These are phyloP conservation scores for Ophiostoma triangulosporum DNA, from an alignment of 2,329 filamentous ascomycete species.

Conservation along the genomic window DNA sequence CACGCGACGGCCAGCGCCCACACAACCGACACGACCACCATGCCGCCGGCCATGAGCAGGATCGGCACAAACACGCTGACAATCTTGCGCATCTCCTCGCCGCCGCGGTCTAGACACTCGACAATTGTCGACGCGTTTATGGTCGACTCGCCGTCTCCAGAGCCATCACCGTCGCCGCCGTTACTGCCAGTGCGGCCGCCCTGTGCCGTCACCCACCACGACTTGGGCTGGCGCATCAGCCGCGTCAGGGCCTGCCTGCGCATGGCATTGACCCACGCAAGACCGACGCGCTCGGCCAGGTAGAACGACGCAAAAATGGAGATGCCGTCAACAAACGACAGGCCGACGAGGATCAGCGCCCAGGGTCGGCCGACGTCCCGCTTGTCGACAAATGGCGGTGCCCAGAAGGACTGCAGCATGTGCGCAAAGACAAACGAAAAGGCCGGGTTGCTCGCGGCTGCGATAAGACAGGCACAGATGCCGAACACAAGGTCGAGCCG, in stretches of 20 bases:
- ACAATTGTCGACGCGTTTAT: constrained; percentile 49
- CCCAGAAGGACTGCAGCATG: constrained; percentile 57
- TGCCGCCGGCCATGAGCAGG: constrained; percentile 50
- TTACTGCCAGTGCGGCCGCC: no score
- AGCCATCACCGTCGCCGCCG: neutral
- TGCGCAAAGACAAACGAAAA: constrained; percentile 68
- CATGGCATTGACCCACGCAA: constrained; percentile 63
- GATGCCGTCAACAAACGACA: constrained; percentile 53
- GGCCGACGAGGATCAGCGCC: constrained; percentile 53
- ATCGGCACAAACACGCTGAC: constrained; percentile 65
- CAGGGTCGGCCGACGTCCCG: constrained; percentile 44
- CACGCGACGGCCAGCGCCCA: constrained; percentile 68
- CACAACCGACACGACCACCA: constrained; percentile 52
- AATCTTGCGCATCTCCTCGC: constrained; percentile 77
- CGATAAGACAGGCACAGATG: constrained; percentile 45
- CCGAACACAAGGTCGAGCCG: constrained; percentile 45
- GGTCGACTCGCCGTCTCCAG: constrained; percentile 18
- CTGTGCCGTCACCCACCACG: neutral
- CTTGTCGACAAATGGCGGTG: constrained; percentile 31
- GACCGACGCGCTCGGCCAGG: constrained; percentile 55
- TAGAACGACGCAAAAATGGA: constrained; percentile 56
- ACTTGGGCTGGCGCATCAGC: constrained; percentile 60
- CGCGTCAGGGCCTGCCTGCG: constrained; percentile 53
- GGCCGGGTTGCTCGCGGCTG: constrained; percentile 49
- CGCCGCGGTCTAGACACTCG: constrained; percentile 64